Evolutionary conservation across 2,329 filamentous ascomycete genomes (phyloP).

Genomic region (Incumbomyces lentus): DNA sequence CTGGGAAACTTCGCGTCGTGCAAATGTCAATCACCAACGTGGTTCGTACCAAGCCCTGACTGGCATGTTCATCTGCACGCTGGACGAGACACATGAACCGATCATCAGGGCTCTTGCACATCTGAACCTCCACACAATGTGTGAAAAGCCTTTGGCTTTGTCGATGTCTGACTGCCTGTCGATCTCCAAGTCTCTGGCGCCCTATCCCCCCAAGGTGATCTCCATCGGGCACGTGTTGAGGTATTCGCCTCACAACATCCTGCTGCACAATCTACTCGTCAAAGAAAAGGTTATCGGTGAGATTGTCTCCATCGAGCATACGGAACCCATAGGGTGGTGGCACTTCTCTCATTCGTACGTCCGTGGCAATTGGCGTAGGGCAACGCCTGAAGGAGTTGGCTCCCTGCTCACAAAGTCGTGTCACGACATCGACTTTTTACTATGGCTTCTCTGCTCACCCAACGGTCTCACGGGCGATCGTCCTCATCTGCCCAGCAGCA

Average conservation of each 20-base stretch:
- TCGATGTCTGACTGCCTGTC: conserved; percentile 65
- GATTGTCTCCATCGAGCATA: conserved; percentile 76
- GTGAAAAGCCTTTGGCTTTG: conserved; percentile 87
- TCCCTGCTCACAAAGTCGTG: conserved; percentile 90
- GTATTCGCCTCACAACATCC: conserved; percentile 85
- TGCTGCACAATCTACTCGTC: conserved; percentile 67
- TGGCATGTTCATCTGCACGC: conserved; percentile 60
- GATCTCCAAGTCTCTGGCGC: conserved; percentile 21
- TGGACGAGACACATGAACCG: conserved; percentile 80
- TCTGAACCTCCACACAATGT: conserved; percentile 69
- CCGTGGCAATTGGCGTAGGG: conserved; percentile 82
- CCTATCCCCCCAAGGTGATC: conserved; percentile 48
- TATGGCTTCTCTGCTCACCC: conserved; percentile 82
- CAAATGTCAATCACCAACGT: conserved; percentile 25
- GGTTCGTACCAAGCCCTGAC: conserved; percentile 40
- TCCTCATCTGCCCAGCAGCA: conserved; percentile 62
- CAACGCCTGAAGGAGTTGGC: conserved; percentile 58
- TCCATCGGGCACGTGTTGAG: conserved; percentile 88
- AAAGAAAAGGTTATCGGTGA: conserved; percentile 71
- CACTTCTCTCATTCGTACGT: conserved; percentile 90
- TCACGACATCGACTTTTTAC: conserved; percentile 84
- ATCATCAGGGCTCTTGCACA: conserved; percentile 65
- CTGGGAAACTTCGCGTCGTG: conserved; percentile 53
- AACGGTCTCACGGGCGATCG: conserved; percentile 32
- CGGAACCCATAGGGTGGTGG: conserved; percentile 92